Base-by-base conservation (phyloP, 805 yeast species). In the Debaryomyces hansenii region DNA sequence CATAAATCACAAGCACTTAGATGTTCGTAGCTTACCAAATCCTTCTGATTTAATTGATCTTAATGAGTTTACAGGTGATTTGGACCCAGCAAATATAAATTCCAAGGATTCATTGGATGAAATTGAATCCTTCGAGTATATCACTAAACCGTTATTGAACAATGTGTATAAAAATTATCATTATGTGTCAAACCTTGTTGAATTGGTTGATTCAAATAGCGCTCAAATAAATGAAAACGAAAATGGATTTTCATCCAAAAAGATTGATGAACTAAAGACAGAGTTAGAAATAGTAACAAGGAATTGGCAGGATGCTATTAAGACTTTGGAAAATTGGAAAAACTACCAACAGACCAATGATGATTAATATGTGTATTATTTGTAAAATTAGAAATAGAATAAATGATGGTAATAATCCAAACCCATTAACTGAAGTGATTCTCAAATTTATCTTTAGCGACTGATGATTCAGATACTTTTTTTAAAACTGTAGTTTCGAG, bases 261-360 rank as follows among this genome's bases (percentile, higher is more conserved):
- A 51, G 14, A 46, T 63, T 33, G 49, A 54, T 31, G 57, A 57
- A 41, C 57, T 70, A 42, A 53, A 56, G 40, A 57, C 56, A n/a
- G 76, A 73, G 42, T 60, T 70, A 44, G 64, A 60, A 21, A 49
- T 51, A 16, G 60, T 70, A 41, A 58, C 59, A 12, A 54, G 59
- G 33, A 72, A 69, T 45, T 70, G 75, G 74, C 57, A 67, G 44
- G 70, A 69, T 31, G 74, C 77, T 0, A 57, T 69, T 46, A 60
- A 58, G 39, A 66, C 73, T 2, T 52, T 67, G 4, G 77, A 73
- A 21, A 62, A 66, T 41, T 73, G 75, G 77, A 67, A 67, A 45
- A 57, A 50, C 12, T 57, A 53, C 35, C 46, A 52, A 33, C 40
- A 29, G 14, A 9, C 11, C 5, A 15, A 29, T 15, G 24, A 37